Evolutionary conservation across 2,329 filamentous ascomycete species (phyloP), one percentile per base, ranked within the genome.

Genomic region (Ciborinia camelliae): DNA sequence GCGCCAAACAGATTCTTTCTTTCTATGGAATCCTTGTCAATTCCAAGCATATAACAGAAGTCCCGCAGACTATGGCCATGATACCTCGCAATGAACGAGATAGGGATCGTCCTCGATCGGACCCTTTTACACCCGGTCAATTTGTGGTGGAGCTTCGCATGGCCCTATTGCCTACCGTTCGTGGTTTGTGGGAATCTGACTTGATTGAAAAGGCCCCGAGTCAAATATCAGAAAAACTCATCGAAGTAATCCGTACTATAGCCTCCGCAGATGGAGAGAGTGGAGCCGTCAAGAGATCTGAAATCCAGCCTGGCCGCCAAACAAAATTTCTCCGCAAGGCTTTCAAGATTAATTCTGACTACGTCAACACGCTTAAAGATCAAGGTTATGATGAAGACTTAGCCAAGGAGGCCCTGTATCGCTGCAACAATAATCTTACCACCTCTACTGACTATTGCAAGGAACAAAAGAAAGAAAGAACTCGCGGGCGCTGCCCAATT

Each of bases 61-160:
- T 93, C 1, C 79, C 82, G 39, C 86, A 88, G 72, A 86, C 87
- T 12, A 78, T 80, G 52, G 77, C 80, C 32, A 80, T 87, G 75
- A 79, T 79, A 65, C 77, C 75, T 51, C 79, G 79, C n/a, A 77
- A 77, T 63, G 83, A 86, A 47, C 79, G 77, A 63, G 83, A 86
- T 12, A 79, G 82, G 52, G 84, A 87, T 57, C 78, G 82, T 43
- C 80, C 82, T 58, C 80, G 81, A 35, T 18, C 82, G 12, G 85
- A 89, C 70, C 85, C 82, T 71, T 91, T 90, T 75, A 79, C 82
- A 12, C 83, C 87, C 18, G 81, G 85, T 1, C 94, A 97, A 71
- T 90, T 98, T 63, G 80, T 97, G 18, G 87, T 98, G 7, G 94
- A 98, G 75, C 78, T 98, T 50, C 89, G 95, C 50, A 86, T 90